A percentile compares a stretch with the other conserved stretches of the same genome.
phyloP scores from a whole-genome alignment of 441 rosid species.

The Corymbia citriodora region DNA sequence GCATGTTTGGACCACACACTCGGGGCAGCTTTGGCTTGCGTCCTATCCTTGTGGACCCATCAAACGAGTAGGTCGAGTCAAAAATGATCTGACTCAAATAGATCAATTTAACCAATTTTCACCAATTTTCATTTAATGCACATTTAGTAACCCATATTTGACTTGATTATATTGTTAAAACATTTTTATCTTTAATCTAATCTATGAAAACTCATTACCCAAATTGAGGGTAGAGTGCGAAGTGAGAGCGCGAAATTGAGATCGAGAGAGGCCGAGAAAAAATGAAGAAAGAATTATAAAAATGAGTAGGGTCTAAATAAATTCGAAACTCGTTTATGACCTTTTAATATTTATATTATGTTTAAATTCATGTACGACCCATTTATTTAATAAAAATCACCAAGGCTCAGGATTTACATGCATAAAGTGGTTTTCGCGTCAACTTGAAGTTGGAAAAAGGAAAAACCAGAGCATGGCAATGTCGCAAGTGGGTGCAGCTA shows the following conservation, averaged over 20 bases:
- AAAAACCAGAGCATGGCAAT: neutral
- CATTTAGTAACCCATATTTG: fast-evolving
- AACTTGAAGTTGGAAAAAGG: neutral
- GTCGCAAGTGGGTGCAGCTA: neutral
- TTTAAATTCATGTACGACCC: neutral
- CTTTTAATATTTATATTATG: too few relatives aligned
- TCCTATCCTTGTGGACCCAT: neutral
- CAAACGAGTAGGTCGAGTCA: fast-evolving
- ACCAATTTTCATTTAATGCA: neutral
- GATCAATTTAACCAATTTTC: too few relatives aligned
- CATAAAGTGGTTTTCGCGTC: neutral
- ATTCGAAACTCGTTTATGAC: too few relatives aligned
- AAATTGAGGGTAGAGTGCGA: neutral
- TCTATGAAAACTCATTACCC: neutral
- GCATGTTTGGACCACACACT: neutral
- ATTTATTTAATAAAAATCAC: too few relatives aligned
- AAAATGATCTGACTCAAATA: too few relatives aligned
- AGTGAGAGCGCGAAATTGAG: fast-evolving
- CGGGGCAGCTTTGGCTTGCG: neutral
- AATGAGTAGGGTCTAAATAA: too few relatives aligned
- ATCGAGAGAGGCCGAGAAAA: fast-evolving
- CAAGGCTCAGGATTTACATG: neutral
- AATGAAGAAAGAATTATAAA: too few relatives aligned
- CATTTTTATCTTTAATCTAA: too few relatives aligned
- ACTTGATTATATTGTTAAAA: too few relatives aligned